Base-by-base conservation (phyloP, 768 basidiomycete genomes). In the Pisolithus marmoratus region DNA sequence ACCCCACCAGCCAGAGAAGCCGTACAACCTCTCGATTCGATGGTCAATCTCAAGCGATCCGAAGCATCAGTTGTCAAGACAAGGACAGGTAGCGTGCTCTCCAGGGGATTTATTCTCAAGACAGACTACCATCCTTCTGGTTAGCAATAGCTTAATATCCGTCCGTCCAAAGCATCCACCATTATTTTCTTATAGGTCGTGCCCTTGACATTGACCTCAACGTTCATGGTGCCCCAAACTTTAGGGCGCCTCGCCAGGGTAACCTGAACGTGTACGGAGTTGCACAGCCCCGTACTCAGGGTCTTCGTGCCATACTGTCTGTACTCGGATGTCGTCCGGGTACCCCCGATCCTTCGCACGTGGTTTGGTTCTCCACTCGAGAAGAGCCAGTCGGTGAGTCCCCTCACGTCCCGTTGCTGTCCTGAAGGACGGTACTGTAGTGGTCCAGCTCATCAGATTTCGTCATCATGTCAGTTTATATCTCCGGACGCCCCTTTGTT, bases 361-460 rank as follows among this genome's bases (percentile, higher is more conserved):
- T 90, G 3, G 85, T 95, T 26, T 99, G 94, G 93, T 92, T 98
- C 69, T 96, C 89, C 26, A 96, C 95, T 12, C 79, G 96, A 58
- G 96, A 99, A 69, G 96, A 98, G 64, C 94, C 94, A 4, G 82
- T 95, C 48, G 82, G 93, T 92, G 67, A 54, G 84, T 74, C 20
- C 29, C 37, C 15, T n/a, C 17, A 49, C 7, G 17, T 19, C 27
- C 11, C 4, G 11, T 22, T 27, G 22, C 24, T n/a, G 29, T 27
- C 17, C 17, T 19, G 29, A 22, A 31, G 36, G 19, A 29, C 43
- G 23, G 43, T 20, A 12, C 19, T 42, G 26, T 26, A 24, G 15
- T 26, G 24, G 24, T 26, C 7, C 27, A 26, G 4, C 20, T 22
- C 5, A 20, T 15, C 40, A 41, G 23, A 46, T 19, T 47, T 29